phyloP scores from a whole-genome alignment of 371 early-diverging fungal species.

The Mucor saturninus region DNA sequence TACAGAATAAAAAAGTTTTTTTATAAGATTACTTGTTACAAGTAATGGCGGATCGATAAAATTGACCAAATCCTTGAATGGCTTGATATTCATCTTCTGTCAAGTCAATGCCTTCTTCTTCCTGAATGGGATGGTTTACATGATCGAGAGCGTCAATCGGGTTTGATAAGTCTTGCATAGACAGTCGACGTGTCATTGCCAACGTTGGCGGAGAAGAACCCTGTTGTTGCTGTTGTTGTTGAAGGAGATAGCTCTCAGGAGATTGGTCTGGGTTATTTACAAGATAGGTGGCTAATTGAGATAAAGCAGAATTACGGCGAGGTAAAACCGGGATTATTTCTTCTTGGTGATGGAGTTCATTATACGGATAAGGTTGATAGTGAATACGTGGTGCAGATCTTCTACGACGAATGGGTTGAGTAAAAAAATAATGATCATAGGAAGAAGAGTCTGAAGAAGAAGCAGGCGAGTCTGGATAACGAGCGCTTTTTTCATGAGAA shows the following conservation, averaged over 20 bases:
- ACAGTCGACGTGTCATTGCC: slow-evolving; percentile 33
- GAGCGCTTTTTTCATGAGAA: neutral
- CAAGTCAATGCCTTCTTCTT: slow-evolving; percentile 34
- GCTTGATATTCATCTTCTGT: slow-evolving; percentile 54
- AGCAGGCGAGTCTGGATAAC: slow-evolving; percentile 15
- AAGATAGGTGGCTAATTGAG: slow-evolving; percentile 43
- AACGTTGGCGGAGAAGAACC: slow-evolving; percentile 1
- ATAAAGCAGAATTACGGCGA: slow-evolving; percentile 27
- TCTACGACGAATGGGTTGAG: slow-evolving; percentile 9
- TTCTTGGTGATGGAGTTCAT: slow-evolving; percentile 8
- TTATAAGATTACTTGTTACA: slow-evolving; percentile 15
- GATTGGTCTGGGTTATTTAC: slow-evolving; percentile 40
- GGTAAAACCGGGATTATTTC: slow-evolving; percentile 9
- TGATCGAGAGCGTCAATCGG: slow-evolving; percentile 39
- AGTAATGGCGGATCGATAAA: slow-evolving; percentile 23
- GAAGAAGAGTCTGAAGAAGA: slow-evolving; percentile 11
- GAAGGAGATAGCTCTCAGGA: slow-evolving; percentile 38
- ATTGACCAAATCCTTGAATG: slow-evolving; percentile 45
- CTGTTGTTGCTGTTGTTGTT: neutral
- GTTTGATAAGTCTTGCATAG: slow-evolving; percentile 46
- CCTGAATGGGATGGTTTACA: neutral
- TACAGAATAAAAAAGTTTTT: neutral
- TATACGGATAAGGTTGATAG: slow-evolving; percentile 35
- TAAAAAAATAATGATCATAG: neutral
- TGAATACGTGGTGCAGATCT: slow-evolving; percentile 33